phyloP scores from a whole-genome alignment of 2,329 filamentous ascomycete species.

The Pseudocercospora eumusae region DNA sequence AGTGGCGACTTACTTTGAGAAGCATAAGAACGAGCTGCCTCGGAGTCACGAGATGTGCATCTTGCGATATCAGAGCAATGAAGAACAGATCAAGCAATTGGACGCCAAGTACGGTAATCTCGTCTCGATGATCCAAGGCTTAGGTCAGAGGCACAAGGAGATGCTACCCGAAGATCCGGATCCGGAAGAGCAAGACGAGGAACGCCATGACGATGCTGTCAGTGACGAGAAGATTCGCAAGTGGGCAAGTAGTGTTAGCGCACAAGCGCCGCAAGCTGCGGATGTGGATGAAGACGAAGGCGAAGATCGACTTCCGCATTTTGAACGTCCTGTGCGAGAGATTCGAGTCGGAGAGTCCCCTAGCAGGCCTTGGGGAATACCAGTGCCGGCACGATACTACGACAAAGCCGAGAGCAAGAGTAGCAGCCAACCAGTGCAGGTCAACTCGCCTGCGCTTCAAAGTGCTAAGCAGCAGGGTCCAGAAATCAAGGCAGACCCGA shows the following conservation, averaged over 20 bases:
- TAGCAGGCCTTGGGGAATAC: slow-evolving; percentile 89
- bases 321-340: slow-evolving; percentile 83
- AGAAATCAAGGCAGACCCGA: slow-evolving; percentile 12
- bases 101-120: slow-evolving; percentile 93
- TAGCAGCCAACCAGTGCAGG: slow-evolving; percentile 46
- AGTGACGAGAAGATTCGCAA: slow-evolving; percentile 75
- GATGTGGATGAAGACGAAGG: slow-evolving; percentile 48
- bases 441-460: slow-evolving; percentile 54
- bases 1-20: slow-evolving; percentile 89
- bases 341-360: slow-evolving; percentile 92
- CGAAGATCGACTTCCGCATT: slow-evolving; percentile 69
- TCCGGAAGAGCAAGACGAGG: slow-evolving; percentile 47
- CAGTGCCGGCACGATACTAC: slow-evolving; percentile 63
- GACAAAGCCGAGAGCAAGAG: slow-evolving; percentile 43
- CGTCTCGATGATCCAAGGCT: slow-evolving; percentile 89
- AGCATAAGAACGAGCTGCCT: slow-evolving; percentile 91
- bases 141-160: slow-evolving; percentile 83
- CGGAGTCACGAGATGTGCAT: slow-evolving; percentile 93
- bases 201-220: slow-evolving; percentile 45
- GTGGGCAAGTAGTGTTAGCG: slow-evolving; percentile 79
- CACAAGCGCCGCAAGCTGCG: slow-evolving; percentile 50
- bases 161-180: slow-evolving; percentile 67
- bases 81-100: slow-evolving; percentile 79
- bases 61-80: slow-evolving; percentile 82
- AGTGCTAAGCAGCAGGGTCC: slow-evolving; percentile 10